Evolutionary conservation across 208 protist genomes (phyloP).

Genomic region (Acanthamoeba divionensis): DNA sequence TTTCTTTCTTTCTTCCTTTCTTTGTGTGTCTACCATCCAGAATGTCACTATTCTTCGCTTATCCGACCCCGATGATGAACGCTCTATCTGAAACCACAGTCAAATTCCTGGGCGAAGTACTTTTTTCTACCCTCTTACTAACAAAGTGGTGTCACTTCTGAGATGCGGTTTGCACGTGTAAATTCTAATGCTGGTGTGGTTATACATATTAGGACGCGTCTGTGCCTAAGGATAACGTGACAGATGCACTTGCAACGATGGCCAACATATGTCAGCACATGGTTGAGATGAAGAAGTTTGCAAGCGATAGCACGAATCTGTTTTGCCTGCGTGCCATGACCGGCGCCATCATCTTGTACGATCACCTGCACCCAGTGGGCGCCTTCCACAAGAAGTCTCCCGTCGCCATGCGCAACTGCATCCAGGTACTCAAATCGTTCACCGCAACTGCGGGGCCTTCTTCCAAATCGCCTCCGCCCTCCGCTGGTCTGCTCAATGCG

Average conservation of each 20-base stretch:
- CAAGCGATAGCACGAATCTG: constrained; percentile 70
- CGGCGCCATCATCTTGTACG: constrained; percentile 79
- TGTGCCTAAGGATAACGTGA: constrained; percentile 72
- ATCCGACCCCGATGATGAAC: constrained; percentile 83
- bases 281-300: constrained; percentile 77
- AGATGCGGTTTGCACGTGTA: background rate
- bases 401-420: constrained; percentile 68
- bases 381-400: constrained; percentile 80
- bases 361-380: constrained; percentile 75
- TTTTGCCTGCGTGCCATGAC: constrained; percentile 82
- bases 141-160: background rate
- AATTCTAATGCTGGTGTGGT: background rate
- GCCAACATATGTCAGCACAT: constrained; percentile 79
- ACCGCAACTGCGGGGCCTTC: background rate
- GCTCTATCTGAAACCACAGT: constrained; percentile 69
- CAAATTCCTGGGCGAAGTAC: constrained; percentile 70
- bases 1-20: background rate
- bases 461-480: constrained; percentile 6
- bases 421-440: constrained; percentile 69
- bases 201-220: background rate
- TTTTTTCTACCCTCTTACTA: background rate
- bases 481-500: constrained; percentile 78
- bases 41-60: constrained; percentile 86
- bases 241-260: constrained; percentile 72
- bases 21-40: constrained; percentile 73